Base-by-base conservation (phyloP, 2,329 filamentous ascomycete species). In the Fusarium irregulare region DNA sequence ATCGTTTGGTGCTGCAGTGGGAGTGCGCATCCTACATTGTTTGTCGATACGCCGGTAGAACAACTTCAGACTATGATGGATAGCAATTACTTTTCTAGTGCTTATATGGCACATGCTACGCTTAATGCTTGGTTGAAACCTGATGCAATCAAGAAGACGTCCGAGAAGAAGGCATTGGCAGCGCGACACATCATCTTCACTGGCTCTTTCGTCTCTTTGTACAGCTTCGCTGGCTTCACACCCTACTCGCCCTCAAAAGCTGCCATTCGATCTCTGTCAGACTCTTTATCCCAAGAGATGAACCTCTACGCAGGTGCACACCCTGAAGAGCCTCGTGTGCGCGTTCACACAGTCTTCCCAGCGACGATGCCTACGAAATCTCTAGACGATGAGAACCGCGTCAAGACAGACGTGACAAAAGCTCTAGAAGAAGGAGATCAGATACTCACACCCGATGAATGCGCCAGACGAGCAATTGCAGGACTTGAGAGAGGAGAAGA, bases 21-120 rank as follows among this genome's bases (percentile, higher is more conserved):
- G 18, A 70, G 67, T 8, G 67, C 67, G 1, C 67, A 70, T 27
- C 67, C 67, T 12, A 70, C 63, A 2, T 30, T 70, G 20, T 70
- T 70, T 50, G 55, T 70, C 9, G 67, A 70, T 25, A 70, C 67
- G 3, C 67, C 67, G 0, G 10, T 70, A 16, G 67, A 68, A 11
- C 63, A 70, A 25, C 55, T 70, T 9, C 67, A 71, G 40, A 64
- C 57, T 5, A 70, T 70, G 67, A 70, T 70, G 67, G 67, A 71
- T n/a, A 70, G 67, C 5, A 70, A 70, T 20, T 70, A 70, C 7
- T 70, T 70, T 18, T 71, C 67, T 3, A 71, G 67, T 30, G 67
- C 67, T 4, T 70, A 70, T 16, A 60, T 70, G 67, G 67, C 67
- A 1, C 67, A 70, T 44, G 67, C 67, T 34, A 51, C 67, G 3